A percentile compares a stretch with the other conserved stretches of the same genome.
Conservation (phyloP, 495 filamentous ascomycete genomes). For the Umbilicaria muhlenbergii region DNA sequence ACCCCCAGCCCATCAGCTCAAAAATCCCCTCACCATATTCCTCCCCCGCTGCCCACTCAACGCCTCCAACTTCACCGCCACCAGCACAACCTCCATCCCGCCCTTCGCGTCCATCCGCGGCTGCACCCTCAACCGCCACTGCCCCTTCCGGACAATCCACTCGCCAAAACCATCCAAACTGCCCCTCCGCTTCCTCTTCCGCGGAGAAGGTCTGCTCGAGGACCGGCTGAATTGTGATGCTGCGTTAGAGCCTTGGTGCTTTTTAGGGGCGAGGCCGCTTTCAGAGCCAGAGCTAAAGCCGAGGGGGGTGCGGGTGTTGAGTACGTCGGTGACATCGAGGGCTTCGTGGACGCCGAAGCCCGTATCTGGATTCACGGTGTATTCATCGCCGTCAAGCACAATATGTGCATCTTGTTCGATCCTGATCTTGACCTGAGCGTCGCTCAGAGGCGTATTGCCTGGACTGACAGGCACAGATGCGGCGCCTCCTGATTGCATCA, state of each 20-base stretch:
- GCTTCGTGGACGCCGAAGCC: not conserved
- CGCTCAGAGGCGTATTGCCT: conserved; percentile 53
- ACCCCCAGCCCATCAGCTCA: conserved; percentile 20
- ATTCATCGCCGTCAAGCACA: conserved; percentile 48
- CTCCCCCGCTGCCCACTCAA: conserved; percentile 49
- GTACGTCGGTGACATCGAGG: not conserved
- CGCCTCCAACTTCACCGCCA: conserved; percentile 70
- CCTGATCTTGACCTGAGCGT: conserved; percentile 52
- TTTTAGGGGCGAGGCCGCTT: not conserved
- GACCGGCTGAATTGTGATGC: not conserved
- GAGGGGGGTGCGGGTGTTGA: conserved; percentile 9
- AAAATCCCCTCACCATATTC: conserved; percentile 53
- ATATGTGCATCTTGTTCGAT: conserved; percentile 55
- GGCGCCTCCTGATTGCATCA: conserved; percentile 40
- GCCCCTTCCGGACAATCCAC: conserved; percentile 64
- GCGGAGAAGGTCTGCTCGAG: conserved; percentile 4
- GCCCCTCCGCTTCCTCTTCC: conserved; percentile 34
- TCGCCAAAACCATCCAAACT: conserved; percentile 24
- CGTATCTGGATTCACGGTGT: conserved; percentile 8
- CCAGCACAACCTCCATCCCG: conserved; percentile 46
- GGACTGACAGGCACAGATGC: conserved; percentile 39
- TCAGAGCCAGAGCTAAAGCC: not conserved
- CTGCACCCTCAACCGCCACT: conserved; percentile 68
- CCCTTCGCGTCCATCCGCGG: conserved; percentile 15
- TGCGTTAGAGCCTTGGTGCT: too few relatives aligned